Percentiles rank a stretch among this genome's conserved stretches.
phyloP scores from a whole-genome alignment of 176 grass and related monocot species.

The Cenchrus fungigraminus region DNA sequence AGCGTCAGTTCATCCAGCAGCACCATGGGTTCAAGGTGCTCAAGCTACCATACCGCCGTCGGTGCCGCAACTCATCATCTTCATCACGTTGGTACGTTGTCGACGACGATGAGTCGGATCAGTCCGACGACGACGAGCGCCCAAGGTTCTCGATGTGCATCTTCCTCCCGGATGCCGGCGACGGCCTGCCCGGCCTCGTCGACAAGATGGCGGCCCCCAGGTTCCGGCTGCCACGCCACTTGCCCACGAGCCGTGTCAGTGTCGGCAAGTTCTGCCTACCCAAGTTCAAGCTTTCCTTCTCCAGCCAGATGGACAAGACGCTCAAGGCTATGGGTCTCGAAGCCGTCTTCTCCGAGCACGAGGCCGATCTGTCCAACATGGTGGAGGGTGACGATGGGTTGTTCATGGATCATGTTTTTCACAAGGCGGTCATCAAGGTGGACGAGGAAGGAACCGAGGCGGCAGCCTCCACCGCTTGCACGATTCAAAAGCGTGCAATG shows the following conservation, averaged over 20 bases:
- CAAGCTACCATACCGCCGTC: neutral
- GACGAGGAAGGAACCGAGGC: conserved; percentile 3
- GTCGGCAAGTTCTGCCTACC: neutral
- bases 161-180: conserved; percentile 37
- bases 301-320: neutral
- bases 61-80: neutral
- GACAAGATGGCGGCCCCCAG: neutral
- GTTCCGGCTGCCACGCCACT: conserved; percentile 14
- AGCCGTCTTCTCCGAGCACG: neutral
- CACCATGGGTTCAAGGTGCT: neutral
- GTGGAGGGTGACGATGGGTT: neutral
- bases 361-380: neutral
- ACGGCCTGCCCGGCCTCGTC: conserved; percentile 25
- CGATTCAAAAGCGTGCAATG: neutral
- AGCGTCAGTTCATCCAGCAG: neutral
- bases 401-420: neutral
- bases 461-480: neutral
- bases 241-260: neutral
- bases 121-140: too few species aligned
- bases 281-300: conserved; percentile 33
- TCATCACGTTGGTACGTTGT: too few species aligned
- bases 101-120: too few species aligned
- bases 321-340: conserved; percentile 4
- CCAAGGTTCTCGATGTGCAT: conserved; percentile 41
- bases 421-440: conserved; percentile 36